These are phyloP conservation scores for Eimeria maxima DNA, from an alignment of 169 alveolate species.

Conservation along the genomic window DNA sequence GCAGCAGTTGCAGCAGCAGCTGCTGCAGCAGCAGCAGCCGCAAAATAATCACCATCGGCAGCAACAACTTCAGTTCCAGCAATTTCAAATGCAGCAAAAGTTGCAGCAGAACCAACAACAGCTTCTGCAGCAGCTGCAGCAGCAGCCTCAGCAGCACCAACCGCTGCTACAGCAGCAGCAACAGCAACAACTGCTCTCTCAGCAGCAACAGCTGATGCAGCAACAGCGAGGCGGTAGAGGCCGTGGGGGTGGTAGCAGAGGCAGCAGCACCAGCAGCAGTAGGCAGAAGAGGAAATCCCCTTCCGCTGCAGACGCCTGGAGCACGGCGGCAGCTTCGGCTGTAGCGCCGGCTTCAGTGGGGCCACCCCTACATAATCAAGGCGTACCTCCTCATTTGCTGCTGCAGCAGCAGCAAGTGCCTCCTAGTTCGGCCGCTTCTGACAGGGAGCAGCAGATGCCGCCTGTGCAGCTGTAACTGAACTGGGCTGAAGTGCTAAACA, in stretches of 20 bases:
- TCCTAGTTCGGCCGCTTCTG: slow-evolving; percentile 3
- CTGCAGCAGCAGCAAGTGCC: slow-evolving; percentile 72
- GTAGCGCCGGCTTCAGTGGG: slow-evolving; percentile 43
- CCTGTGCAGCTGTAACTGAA: slow-evolving; percentile 21
- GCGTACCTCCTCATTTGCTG: slow-evolving; percentile 39
- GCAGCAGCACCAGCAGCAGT: slow-evolving; percentile 67
- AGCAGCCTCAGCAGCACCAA: slow-evolving; percentile 22
- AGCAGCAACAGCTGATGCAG: slow-evolving; percentile 13
- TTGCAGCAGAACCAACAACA: slow-evolving; percentile 48
- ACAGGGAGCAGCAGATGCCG: slow-evolving; percentile 64
- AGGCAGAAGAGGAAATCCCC: slow-evolving; percentile 49
- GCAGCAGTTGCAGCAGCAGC: slow-evolving; percentile 70
- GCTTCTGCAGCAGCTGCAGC: slow-evolving; percentile 59
- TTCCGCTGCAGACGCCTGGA: slow-evolving; percentile 59
- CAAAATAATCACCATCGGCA: slow-evolving; percentile 27
- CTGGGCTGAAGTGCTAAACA: background rate
- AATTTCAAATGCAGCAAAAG: slow-evolving; percentile 49
- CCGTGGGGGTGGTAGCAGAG: slow-evolving; percentile 67
- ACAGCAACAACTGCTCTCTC: slow-evolving; percentile 41
- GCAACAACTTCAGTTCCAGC: slow-evolving; percentile 63
- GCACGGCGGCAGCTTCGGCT: slow-evolving; percentile 49
- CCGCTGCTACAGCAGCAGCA: slow-evolving; percentile 41
- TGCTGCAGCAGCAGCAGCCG: slow-evolving; percentile 44
- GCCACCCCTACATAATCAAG: slow-evolving; percentile 14
- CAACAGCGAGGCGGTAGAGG: slow-evolving; percentile 51